Conservation (phyloP, 2,329 filamentous ascomycete genomes). For the Penicillium italicum region DNA sequence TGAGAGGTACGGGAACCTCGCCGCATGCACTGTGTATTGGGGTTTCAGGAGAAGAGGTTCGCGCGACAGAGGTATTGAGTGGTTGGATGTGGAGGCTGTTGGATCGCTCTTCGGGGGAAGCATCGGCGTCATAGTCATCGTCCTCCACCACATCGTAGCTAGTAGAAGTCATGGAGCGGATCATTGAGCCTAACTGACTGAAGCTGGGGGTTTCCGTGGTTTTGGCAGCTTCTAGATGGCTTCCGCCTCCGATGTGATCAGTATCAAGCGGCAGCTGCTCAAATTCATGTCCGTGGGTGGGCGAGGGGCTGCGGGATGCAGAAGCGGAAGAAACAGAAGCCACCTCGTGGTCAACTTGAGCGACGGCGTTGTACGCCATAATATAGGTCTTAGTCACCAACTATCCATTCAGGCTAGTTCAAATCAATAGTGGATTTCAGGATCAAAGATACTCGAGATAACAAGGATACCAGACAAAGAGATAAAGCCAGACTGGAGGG, state of each 20-base stretch:
- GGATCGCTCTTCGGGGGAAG: constrained; percentile 20
- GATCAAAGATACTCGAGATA: background rate
- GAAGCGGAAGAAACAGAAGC: constrained; percentile 38
- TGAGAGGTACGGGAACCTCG: constrained; percentile 43
- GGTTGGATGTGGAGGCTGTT: constrained; percentile 28
- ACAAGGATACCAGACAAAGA: constrained; percentile 4
- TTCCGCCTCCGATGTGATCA: constrained; percentile 31
- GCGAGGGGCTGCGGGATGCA: constrained; percentile 32
- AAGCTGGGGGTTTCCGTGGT: constrained; percentile 25
- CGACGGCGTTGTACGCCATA: constrained; percentile 46
- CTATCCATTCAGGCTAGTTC: constrained; percentile 17
- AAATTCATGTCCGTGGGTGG: constrained; percentile 24
- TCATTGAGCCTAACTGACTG: constrained; percentile 31
- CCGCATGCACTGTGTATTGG: constrained; percentile 40
- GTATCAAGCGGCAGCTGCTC: constrained; percentile 30
- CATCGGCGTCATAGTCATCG: constrained; percentile 45
- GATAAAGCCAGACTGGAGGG: background rate
- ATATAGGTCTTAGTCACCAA: constrained; percentile 10
- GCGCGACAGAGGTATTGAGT: constrained; percentile 26
- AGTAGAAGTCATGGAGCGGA: constrained; percentile 37
- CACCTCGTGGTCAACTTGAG: constrained; percentile 41
- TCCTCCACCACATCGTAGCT: constrained; percentile 48
- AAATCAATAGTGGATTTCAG: background rate
- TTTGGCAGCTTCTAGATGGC: constrained; percentile 29
- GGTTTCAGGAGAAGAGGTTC: constrained; percentile 30